Percentiles rank a stretch among this genome's conserved stretches.
Conservation (phyloP, 2,329 filamentous ascomycete species). For the Sporothrix pseudoabietina region DNA sequence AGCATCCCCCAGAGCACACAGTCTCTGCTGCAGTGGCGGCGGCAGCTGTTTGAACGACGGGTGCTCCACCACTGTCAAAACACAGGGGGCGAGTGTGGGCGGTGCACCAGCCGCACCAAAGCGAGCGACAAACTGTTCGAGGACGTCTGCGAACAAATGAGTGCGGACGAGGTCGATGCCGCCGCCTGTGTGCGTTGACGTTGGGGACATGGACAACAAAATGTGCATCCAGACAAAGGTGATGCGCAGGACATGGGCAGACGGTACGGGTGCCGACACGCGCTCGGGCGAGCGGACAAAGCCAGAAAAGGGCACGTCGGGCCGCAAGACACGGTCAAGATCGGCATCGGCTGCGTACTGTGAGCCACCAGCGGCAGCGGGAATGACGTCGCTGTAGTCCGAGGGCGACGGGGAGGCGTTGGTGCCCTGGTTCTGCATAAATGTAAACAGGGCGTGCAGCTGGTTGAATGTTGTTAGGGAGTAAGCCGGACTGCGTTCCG, state of each 20-base stretch:
- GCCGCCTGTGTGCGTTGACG: not conserved
- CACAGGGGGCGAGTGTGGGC: constrained; percentile 36
- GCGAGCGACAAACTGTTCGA: constrained; percentile 31
- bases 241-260: constrained; percentile 26
- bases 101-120: constrained; percentile 39
- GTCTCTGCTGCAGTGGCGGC: constrained; percentile 19
- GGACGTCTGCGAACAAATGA: constrained; percentile 1
- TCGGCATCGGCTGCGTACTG: not conserved
- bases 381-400: not conserved
- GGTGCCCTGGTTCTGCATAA: constrained; percentile 5
- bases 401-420: not conserved
- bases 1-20: not conserved
- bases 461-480: constrained; percentile 49
- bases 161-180: not conserved
- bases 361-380: not conserved
- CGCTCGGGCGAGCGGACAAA: constrained; percentile 9
- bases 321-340: constrained; percentile 5
- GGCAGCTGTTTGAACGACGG: not conserved
- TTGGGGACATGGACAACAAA: not conserved
- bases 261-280: not conserved
- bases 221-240: constrained; percentile 27
- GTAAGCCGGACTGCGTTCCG: constrained; percentile 41
- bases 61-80: constrained; percentile 27
- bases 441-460: constrained; percentile 44
- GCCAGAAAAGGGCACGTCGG: constrained; percentile 7